Base-by-base conservation (phyloP, 176 grass and related monocot species). In the Triticum dicoccoides region DNA sequence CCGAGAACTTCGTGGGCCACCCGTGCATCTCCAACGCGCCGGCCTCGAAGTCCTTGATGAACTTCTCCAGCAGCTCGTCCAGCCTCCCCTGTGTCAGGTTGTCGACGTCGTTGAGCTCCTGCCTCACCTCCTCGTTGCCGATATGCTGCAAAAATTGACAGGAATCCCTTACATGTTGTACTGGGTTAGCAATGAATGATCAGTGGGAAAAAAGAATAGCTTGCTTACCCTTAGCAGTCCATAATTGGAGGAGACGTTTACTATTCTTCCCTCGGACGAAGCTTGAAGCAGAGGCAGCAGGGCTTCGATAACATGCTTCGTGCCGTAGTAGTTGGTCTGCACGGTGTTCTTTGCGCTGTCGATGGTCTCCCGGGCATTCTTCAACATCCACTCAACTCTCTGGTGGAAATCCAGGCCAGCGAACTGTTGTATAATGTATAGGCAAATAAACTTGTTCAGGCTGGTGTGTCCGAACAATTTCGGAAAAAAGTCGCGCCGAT, bases 41-140 rank as follows among this genome's bases (percentile, higher is more conserved):
- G 38, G 76, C 88, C 78, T 91, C 90, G 66, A 94, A 97, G 81
- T 97, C 88, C 10, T 83, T 27, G 24, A 92, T 41, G 68, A 92
- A 94, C 29, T 58, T 77, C 58, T 58, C 25, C 42, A 92, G 58
- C 20, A 92, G 62, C 41, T 91, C 86, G 10, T 91, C 88, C 18
- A 92, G 6, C 83, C 34, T 91, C 30, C 85, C 54, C 87, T 87
- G 81, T 59, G 86, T 87, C 27, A 92, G 81, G 25, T 23, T 52
- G 51, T 91, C 84, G 12, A 92, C 75, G 51, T 86, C 80, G 66
- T 71, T 27, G 1, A 97, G 80, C 29, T 92, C 84, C 49, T 75
- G 83, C 33, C 15, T 80, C 51, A 94, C 62, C 3, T 73, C 64
- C 65, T 94, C 90, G 79, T 42, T 86, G 14, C 73, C 79, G 61